Evolutionary conservation across 1,284 basidiomycete genomes (phyloP).

Genomic region (Trichosporon coremiiforme): DNA sequence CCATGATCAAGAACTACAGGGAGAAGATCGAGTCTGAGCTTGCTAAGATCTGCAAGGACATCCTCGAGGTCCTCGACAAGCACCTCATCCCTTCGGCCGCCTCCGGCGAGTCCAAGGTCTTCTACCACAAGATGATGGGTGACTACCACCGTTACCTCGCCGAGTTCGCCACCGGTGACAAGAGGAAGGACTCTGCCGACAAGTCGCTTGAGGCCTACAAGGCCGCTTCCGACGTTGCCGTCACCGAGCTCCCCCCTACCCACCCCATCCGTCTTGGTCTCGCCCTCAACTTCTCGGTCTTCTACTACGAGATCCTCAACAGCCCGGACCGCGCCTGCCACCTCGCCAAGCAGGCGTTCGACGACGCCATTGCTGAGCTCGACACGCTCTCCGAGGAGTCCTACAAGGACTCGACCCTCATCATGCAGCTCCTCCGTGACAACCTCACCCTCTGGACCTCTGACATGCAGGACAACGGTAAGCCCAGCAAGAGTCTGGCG

Average conservation of each 20-base stretch:
- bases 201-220: conserved; percentile 99
- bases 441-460: conserved; percentile 98
- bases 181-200: conserved; percentile 97
- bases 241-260: conserved; percentile 95
- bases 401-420: conserved; percentile 98
- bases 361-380: conserved; percentile 99
- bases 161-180: conserved; percentile 98
- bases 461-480: conserved; percentile 68
- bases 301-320: conserved; percentile 99
- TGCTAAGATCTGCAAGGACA: conserved; percentile 99
- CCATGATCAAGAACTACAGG: conserved; percentile 98
- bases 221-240: conserved; percentile 96
- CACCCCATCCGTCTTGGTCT: conserved; percentile 99
- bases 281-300: conserved; percentile 99
- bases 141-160: conserved; percentile 99
- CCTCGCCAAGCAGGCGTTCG: conserved; percentile 99
- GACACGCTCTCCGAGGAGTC: conserved; percentile 99
- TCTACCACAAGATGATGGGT: conserved; percentile 99
- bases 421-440: conserved; percentile 99
- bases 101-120: conserved; percentile 98
- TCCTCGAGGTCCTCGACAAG: conserved; percentile 97
- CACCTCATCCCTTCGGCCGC: conserved; percentile 98
- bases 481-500: conserved; percentile 7
- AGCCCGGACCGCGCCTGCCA: conserved; percentile 96
- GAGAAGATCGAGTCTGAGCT: conserved; percentile 98